Conservation (phyloP, 768 basidiomycete species). For the Lactarius sanguifluus region DNA sequence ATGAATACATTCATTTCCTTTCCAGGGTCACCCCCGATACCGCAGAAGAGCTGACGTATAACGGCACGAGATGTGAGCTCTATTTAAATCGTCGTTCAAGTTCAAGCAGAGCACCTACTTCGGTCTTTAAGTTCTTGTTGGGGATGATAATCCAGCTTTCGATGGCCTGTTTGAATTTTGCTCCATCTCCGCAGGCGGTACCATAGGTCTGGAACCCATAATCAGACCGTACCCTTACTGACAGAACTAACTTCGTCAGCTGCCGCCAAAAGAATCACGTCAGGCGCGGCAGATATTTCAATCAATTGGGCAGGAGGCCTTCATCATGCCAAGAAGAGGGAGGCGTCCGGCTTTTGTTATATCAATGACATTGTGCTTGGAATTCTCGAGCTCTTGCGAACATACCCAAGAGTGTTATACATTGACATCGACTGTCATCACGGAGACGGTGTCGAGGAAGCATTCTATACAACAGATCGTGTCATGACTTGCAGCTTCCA, state of each 20-base stretch:
- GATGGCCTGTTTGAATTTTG: constrained; percentile 98
- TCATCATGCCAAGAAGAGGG: constrained; percentile 99
- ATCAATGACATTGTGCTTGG: constrained; percentile 97
- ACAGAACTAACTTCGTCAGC: constrained; percentile 42
- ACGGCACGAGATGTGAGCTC: constrained; percentile 79
- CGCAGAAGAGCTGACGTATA: constrained; percentile 77
- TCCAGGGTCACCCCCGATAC: constrained; percentile 89
- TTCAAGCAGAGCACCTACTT: not conserved
- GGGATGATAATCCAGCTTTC: constrained; percentile 95
- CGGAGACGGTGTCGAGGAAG: constrained; percentile 98
- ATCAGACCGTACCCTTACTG: not conserved
- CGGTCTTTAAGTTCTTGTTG: constrained; percentile 49
- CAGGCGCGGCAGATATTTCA: constrained; percentile 76
- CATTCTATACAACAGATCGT: constrained; percentile 95
- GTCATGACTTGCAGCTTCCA: constrained; percentile 98
- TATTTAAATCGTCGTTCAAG: not conserved
- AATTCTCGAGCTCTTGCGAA: constrained; percentile 89
- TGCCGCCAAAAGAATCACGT: constrained; percentile 76
- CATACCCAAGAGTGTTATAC: constrained; percentile 85
- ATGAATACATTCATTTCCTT: constrained; percentile 96
- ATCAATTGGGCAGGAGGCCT: constrained; percentile 99
- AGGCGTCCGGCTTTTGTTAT: constrained; percentile 98
- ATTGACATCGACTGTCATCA: constrained; percentile 99
- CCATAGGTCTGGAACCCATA: constrained; percentile 56
- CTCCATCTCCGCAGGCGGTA: constrained; percentile 94